Conservation (phyloP, 768 basidiomycete species). For the Boletus speciosus region DNA sequence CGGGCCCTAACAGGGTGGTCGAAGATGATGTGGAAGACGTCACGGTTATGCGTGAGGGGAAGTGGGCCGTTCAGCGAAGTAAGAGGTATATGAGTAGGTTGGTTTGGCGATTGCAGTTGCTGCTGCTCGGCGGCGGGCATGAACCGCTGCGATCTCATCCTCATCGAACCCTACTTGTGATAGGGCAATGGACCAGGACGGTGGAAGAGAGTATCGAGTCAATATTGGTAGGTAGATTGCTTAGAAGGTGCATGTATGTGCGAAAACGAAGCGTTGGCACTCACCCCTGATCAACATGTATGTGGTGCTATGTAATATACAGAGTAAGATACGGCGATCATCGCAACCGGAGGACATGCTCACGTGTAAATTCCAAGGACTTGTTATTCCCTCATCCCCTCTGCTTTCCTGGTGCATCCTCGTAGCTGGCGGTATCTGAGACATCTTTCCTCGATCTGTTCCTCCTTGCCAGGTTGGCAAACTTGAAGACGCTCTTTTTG, state of each 20-base stretch:
- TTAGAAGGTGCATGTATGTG: background rate
- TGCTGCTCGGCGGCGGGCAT: constrained; percentile 35
- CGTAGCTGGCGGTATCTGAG: constrained; percentile 20
- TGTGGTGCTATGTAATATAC: constrained; percentile 53
- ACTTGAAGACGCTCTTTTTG: constrained; percentile 36
- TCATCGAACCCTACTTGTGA: constrained; percentile 59
- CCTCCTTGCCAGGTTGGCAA: constrained; percentile 33
- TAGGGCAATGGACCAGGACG: constrained; percentile 67
- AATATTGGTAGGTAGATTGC: background rate
- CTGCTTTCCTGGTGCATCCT: background rate
- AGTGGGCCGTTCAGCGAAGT: constrained; percentile 4
- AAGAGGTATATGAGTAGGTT: constrained; percentile 4
- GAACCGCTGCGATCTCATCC: constrained; percentile 65
- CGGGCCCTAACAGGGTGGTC: constrained; percentile 17
- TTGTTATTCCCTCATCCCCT: constrained; percentile 61
- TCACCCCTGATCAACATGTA: constrained; percentile 75
- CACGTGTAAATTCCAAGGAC: constrained; percentile 77
- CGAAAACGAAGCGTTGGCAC: constrained; percentile 31
- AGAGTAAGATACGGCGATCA: background rate
- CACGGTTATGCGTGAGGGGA: constrained; percentile 12
- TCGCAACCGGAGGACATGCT: background rate
- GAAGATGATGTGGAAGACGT: constrained; percentile 22
- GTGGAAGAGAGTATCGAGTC: constrained; percentile 42
- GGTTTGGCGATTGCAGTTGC: constrained; percentile 1
- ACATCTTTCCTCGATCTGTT: constrained; percentile 33